These are phyloP conservation scores for Cruciata laevipes DNA, from an alignment of 257 asterid genomes.

Conservation along the genomic window DNA sequence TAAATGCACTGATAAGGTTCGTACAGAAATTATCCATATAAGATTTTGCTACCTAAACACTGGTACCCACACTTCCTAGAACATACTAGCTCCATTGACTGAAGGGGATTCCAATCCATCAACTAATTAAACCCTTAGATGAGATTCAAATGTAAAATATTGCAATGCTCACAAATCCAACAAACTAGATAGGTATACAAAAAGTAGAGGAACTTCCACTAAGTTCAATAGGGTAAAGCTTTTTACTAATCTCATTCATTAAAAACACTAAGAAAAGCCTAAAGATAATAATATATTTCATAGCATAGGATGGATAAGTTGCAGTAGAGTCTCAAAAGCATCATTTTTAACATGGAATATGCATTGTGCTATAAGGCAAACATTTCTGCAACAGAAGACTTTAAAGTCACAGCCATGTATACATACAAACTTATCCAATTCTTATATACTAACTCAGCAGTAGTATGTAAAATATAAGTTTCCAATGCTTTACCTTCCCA, in stretches of 20 bases:
- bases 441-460: not conserved
- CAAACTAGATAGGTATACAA: not conserved
- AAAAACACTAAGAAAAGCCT: not conserved
- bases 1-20: not conserved
- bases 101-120: not conserved
- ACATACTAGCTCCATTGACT: not conserved
- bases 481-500: constrained; percentile 59
- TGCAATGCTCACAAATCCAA: not conserved
- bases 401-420: constrained; percentile 10
- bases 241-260: not conserved
- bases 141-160: not conserved
- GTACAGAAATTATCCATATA: not conserved
- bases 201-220: not conserved
- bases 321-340: not conserved
- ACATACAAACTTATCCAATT: not conserved
- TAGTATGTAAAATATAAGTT: not conserved
- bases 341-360: not conserved
- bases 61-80: not conserved
- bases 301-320: not conserved
- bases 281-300: not conserved
- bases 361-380: not conserved
- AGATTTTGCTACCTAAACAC: not conserved
- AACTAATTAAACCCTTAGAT: not conserved
- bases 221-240: not conserved
- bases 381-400: not conserved